phyloP scores from a whole-genome alignment of 129 eudicot genomes.

The Helianthus annuus region DNA sequence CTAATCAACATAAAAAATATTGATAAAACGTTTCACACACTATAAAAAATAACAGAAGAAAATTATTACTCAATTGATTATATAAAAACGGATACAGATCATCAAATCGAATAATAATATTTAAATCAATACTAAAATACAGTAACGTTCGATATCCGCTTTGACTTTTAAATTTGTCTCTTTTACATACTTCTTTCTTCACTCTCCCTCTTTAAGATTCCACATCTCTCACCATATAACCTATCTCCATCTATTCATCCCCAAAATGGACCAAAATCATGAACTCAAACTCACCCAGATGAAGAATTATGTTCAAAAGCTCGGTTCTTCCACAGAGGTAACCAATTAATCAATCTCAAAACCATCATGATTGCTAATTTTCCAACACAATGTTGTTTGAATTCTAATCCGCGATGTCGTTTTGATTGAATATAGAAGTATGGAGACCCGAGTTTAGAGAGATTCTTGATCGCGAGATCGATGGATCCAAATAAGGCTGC shows the following conservation, averaged over 20 bases:
- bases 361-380: neutral
- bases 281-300: slow-evolving; percentile 49
- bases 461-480: slow-evolving; percentile 82
- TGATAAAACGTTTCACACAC: no score
- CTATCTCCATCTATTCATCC: neutral
- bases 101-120: no score
- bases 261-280: slow-evolving; percentile 38
- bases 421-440: slow-evolving; percentile 36
- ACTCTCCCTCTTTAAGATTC: neutral
- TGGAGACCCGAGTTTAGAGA: slow-evolving; percentile 54
- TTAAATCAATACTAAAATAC: neutral
- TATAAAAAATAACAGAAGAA: no score
- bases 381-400: neutral
- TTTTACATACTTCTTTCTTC: slow-evolving; percentile 14
- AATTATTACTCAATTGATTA: no score
- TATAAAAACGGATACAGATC: no score
- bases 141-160: neutral
- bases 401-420: neutral
- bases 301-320: slow-evolving; percentile 53
- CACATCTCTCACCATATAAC: neutral
- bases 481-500: slow-evolving; percentile 80
- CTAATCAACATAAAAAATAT: no score
- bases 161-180: slow-evolving; percentile 29
- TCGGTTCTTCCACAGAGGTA: slow-evolving; percentile 69
- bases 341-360: neutral